Conservation (phyloP, 305 asterid species). For the Rubia tinctorum region DNA sequence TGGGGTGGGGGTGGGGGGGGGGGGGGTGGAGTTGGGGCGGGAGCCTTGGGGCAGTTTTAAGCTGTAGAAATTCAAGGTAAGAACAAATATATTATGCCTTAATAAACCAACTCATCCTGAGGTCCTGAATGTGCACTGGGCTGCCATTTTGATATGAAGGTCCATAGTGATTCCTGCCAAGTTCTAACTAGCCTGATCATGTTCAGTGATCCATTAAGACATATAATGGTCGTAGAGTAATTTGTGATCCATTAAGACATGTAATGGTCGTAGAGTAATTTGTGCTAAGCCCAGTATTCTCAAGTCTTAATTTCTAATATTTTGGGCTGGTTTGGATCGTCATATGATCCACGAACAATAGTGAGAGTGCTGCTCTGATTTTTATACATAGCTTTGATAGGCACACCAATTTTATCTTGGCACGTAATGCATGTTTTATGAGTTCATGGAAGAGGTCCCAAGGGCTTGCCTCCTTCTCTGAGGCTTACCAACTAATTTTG, state of each 20-base stretch:
- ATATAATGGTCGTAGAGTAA: neutral
- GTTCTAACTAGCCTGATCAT: neutral
- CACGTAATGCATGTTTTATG: neutral
- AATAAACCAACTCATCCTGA: neutral
- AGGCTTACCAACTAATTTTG: too few species aligned
- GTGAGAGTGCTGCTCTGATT: neutral
- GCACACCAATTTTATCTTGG: neutral
- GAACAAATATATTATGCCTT: too few species aligned
- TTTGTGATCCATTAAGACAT: neutral
- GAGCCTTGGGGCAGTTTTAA: neutral
- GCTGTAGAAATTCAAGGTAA: neutral
- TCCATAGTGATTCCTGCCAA: neutral
- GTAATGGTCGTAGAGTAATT: neutral
- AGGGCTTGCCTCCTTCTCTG: too few species aligned
- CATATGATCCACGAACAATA: neutral
- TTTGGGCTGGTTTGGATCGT: neutral
- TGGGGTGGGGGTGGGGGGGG: too few species aligned
- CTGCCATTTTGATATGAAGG: neutral
- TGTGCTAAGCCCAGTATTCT: neutral
- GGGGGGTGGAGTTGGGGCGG: neutral
- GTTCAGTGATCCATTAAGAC: neutral
- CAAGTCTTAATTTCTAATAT: neutral
- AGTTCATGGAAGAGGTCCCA: too few species aligned
- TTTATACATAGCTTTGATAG: neutral
- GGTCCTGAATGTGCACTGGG: neutral